Conservation (phyloP, 805 yeast species). For the Tetrapisispora arboricola region DNA sequence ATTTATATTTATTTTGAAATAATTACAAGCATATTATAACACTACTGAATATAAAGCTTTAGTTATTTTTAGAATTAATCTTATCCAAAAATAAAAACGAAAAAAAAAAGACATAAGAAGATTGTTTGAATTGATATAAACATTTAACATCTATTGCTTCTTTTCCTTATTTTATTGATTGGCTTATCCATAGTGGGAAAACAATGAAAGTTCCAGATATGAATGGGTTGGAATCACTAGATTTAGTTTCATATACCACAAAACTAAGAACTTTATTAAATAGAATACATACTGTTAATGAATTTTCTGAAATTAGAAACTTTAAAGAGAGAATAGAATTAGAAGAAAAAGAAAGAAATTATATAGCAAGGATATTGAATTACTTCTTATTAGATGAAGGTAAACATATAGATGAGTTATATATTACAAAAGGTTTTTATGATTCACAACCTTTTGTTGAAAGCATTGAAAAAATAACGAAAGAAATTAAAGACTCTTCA, state of each 20-base stretch:
- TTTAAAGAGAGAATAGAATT: slow-evolving; percentile 3
- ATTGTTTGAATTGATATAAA: too few species aligned
- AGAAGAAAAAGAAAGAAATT: not conserved
- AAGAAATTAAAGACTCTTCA: not conserved
- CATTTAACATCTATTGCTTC: too few species aligned
- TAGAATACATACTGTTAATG: slow-evolving; percentile 2
- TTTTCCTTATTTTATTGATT: too few species aligned
- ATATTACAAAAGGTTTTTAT: slow-evolving; percentile 12
- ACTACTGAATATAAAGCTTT: too few species aligned
- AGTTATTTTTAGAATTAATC: too few species aligned
- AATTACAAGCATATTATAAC: too few species aligned
- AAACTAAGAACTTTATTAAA: slow-evolving; percentile 3
- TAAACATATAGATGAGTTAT: slow-evolving; percentile 25
- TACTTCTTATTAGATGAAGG: slow-evolving; percentile 33
- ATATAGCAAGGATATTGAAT: slow-evolving; percentile 23
- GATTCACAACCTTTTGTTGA: slow-evolving; percentile 1
- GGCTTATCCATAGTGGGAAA: too few species aligned
- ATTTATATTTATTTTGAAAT: too few species aligned
- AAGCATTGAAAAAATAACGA: not conserved
- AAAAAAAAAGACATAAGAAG: too few species aligned
- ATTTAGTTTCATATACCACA: not conserved
- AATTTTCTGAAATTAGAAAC: slow-evolving; percentile 1
- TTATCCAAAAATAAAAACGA: too few species aligned
- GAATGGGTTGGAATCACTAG: not conserved
- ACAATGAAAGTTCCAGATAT: too few species aligned